Evolutionary conservation across 2,329 filamentous ascomycete species (phyloP), one percentile per base, ranked within the genome.

Genomic region (Monosporascus ibericus): DNA sequence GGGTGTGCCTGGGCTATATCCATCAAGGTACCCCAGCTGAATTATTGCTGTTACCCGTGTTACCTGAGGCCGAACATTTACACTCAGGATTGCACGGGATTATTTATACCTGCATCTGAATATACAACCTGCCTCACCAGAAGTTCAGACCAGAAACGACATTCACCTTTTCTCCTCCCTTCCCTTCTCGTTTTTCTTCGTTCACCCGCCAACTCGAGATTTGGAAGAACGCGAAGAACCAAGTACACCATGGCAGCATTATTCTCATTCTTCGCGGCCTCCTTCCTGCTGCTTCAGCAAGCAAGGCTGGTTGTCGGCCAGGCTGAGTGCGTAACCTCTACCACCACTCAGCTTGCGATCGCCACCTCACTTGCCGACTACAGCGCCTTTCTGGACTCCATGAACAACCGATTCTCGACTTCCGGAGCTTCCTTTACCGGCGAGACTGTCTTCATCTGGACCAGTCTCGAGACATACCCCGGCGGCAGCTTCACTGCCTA

Each of bases 391-490:
- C 50, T 54, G 25, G 46, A 42, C 34, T 62, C 60, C 27, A 57
- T 63, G 55, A 58, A 62, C 50, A 40, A 27, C 25, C 49, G 39
- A 47, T 61, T 57, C 52, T 63, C 58, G 30, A 60, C 59, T 9
- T 55, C 56, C 1, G 57, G 55, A 14, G 11, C 30, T 34, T 14
- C 30, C 20, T 49, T 58, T 9, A 42, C 57, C 17, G 56, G 52
- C 20, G 42, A 48, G 9, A 34, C 30, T 34, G 57, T 62, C 8
- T 53, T 58, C 11, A 37, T 60, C 22, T 54, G 58, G 37, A 62
- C 61, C 6, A 55, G 54, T 2, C 24, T 56, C 22, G 47, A 50
- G 15, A 48, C 48, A 14, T 52, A 52, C 11, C 34, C 51, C 18
- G 55, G 57, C 6, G 58, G 54, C n/a, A 58, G 49, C 44, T 52